Conservation (phyloP, 2,329 filamentous ascomycete species). For the Penicillium sp. region DNA sequence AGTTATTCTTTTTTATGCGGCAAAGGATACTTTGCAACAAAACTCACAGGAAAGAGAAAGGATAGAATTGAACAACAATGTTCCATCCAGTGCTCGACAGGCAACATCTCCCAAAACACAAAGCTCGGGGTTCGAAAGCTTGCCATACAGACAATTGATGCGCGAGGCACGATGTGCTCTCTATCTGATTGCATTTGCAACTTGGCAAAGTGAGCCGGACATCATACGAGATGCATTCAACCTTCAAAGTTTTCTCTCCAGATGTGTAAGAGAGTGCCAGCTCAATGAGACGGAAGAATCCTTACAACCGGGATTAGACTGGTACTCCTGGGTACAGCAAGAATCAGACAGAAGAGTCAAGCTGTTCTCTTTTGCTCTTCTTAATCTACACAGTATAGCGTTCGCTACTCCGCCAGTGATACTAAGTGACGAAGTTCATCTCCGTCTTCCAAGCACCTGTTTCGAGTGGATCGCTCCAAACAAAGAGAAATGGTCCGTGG, state of each 20-base stretch:
- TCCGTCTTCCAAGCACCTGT: slow-evolving; percentile 22
- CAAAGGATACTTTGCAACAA: slow-evolving; percentile 56
- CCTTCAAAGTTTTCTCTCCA: slow-evolving; percentile 19
- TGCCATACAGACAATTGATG: slow-evolving; percentile 1
- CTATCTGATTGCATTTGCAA: slow-evolving; percentile 20
- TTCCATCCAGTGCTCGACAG: background rate
- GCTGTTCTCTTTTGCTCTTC: slow-evolving; percentile 21
- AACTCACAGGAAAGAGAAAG: slow-evolving; percentile 31
- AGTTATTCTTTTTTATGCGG: slow-evolving; percentile 40
- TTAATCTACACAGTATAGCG: slow-evolving; percentile 23
- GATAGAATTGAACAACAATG: background rate
- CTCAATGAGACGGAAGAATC: slow-evolving; percentile 10
- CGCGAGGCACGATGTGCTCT: slow-evolving; percentile 9
- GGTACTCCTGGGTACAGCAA: slow-evolving; percentile 19
- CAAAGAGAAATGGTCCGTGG: slow-evolving; percentile 16
- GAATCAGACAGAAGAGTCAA: slow-evolving; percentile 21
- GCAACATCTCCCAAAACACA: background rate
- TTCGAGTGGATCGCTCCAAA: slow-evolving; percentile 19
- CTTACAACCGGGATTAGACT: slow-evolving; percentile 7
- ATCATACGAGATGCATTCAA: slow-evolving; percentile 19
- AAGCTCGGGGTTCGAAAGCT: no score
- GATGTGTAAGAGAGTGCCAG: slow-evolving; percentile 14
- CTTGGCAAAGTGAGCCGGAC: slow-evolving; percentile 18
- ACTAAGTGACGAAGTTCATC: slow-evolving; percentile 20
- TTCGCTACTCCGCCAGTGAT: slow-evolving; percentile 22